phyloP scores from a whole-genome alignment of 768 basidiomycete genomes.

The Harrya chromipes region DNA sequence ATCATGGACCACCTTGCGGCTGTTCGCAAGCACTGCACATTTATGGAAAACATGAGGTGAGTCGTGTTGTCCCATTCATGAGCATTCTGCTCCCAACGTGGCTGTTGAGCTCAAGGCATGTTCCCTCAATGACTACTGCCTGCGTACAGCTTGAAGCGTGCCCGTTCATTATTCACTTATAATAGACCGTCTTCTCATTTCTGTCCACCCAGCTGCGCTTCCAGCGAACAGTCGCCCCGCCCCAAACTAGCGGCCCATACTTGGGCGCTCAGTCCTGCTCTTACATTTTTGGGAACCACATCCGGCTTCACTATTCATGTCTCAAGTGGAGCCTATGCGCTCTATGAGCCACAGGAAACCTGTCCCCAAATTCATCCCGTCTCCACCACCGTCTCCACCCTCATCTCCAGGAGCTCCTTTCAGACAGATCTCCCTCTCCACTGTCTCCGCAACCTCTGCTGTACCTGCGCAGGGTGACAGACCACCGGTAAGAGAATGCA shows the following conservation, averaged over 20 bases:
- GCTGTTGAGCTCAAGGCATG: constrained; percentile 34
- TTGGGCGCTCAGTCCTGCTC: constrained; percentile 11
- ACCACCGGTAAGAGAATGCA: constrained; percentile 29
- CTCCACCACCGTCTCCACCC: constrained; percentile 46
- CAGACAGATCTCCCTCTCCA: constrained; percentile 31
- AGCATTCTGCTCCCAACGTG: constrained; percentile 33
- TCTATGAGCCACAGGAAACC: constrained; percentile 69
- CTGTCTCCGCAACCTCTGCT: constrained; percentile 18
- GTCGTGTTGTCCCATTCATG: constrained; percentile 32
- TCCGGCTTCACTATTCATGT: constrained; percentile 20
- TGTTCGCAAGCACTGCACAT: constrained; percentile 29
- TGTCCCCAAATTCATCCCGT: constrained; percentile 63
- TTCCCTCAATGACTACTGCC: constrained; percentile 30
- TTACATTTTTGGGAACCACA: constrained; percentile 5
- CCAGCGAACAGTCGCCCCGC: constrained; percentile 17
- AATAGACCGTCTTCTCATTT: constrained; percentile 29
- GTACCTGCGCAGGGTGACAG: constrained; percentile 19
- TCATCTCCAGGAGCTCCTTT: constrained; percentile 35
- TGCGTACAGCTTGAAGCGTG: constrained; percentile 32
- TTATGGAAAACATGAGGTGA: constrained; percentile 39
- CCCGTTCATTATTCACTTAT: constrained; percentile 28
- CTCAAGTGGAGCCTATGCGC: constrained; percentile 27
- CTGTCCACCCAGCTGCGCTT: constrained; percentile 24
- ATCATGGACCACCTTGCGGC: constrained; percentile 33
- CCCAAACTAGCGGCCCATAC: constrained; percentile 7